Base-by-base conservation (phyloP, 805 yeast genomes). In the Kluyveromyces nonfermentans region DNA sequence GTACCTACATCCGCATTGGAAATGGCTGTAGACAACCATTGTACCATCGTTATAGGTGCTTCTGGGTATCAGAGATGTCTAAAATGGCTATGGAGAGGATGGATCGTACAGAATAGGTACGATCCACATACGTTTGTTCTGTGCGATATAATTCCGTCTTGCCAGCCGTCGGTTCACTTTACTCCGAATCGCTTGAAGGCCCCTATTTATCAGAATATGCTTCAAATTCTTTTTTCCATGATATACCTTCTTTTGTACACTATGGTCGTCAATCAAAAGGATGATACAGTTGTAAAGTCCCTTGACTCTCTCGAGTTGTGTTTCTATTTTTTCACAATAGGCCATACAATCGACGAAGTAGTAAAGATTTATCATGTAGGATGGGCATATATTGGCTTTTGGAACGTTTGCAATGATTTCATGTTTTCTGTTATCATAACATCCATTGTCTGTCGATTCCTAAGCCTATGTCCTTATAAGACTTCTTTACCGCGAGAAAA, bases 11-110 rank as follows among this genome's bases (percentile, higher is more conserved):
- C 77, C 62, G 95, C 88, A 0, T 65, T 87, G 49, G 96, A 87
- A 59, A 62, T 86, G 54, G 95, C 95, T 0, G 87, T 85, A 21
- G 96, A 87, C 57, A 76, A 80, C 75, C 95, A 87, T 52, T 75
- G 84, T 9, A 80, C 89, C 7, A 71, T 73, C 18, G 80, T 86
- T 15, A 85, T 88, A 53, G 80, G 87, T 2, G 77, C 94, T 0
- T 68, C 82, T 7, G 96, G 95, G 0, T 87, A 78, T 60, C 95
- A 87, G 62, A 68, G 95, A 43, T 85, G 95, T 65, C 73, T 86
- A 55, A 78, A 81, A 51, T 87, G 95, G 95, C 63, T 87, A 40
- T 87, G 96, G 96, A 69, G 89, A 45, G 96, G 96, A 22, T 85
- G 95, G 95, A 84, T 87, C 49, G 72, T 84, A 41, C 95, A 86